Percentiles rank a stretch among this genome's conserved stretches.
These are phyloP conservation scores for Ceratocystis harringtonii DNA, from an alignment of 2,329 filamentous ascomycete species.

Conservation along the genomic window DNA sequence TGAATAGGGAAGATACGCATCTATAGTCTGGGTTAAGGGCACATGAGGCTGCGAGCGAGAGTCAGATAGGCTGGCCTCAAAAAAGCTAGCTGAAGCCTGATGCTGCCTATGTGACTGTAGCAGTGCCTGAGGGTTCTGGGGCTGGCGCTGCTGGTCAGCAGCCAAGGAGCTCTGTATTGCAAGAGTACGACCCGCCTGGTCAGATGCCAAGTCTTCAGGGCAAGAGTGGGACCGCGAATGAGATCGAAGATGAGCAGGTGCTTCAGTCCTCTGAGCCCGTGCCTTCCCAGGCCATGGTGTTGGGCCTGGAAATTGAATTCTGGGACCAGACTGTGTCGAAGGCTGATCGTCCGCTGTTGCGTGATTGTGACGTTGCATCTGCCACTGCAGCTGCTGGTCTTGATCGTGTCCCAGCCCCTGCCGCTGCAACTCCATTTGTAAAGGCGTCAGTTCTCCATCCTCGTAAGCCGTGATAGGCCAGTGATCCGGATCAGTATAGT, in stretches of 20 bases:
- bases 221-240: background rate
- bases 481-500: conserved; percentile 1
- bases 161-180: background rate
- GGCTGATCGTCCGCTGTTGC: background rate
- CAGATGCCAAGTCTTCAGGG: background rate
- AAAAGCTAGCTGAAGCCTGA: background rate
- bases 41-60: background rate
- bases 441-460: conserved; percentile 5
- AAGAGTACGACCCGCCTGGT: background rate
- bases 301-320: background rate
- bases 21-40: too few relatives aligned
- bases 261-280: too few relatives aligned
- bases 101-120: background rate
- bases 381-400: background rate
- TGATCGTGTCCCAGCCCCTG: background rate
- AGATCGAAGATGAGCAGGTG: too few relatives aligned
- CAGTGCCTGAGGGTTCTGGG: background rate
- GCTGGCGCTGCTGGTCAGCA: background rate
- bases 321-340: background rate
- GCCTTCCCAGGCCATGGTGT: too few relatives aligned
- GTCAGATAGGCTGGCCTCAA: background rate
- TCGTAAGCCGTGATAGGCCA: conserved; percentile 12
- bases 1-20: background rate
- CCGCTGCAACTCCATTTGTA: background rate
- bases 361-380: background rate